Conservation (phyloP, 2,329 filamentous ascomycete genomes). For the Coniochaeta prunicola region DNA sequence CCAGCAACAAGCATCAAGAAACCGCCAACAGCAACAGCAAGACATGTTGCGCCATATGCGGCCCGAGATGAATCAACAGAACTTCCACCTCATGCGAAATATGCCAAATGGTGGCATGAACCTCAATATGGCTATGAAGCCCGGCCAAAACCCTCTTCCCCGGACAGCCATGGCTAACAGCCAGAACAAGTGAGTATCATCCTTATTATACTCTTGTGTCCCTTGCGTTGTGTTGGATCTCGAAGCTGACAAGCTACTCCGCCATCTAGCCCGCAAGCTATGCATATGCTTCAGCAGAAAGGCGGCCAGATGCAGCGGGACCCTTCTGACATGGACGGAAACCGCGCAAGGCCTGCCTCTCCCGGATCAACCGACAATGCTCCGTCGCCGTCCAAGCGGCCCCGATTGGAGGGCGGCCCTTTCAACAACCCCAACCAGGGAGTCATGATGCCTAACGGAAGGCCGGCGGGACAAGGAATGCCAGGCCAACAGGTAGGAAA, state of each 20-base stretch:
- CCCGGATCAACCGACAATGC: slow-evolving; percentile 80
- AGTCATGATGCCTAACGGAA: slow-evolving; percentile 67
- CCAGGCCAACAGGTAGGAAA: slow-evolving; percentile 60
- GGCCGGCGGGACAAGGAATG: slow-evolving; percentile 61
- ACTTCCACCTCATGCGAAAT: slow-evolving; percentile 58
- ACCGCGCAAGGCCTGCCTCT: slow-evolving; percentile 72
- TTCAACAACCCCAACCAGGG: slow-evolving; percentile 64
- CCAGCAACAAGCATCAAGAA: slow-evolving; percentile 50
- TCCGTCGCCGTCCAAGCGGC: slow-evolving; percentile 86
- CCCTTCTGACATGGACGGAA: slow-evolving; percentile 79
- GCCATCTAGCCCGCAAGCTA: slow-evolving; percentile 51
- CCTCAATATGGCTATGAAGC: slow-evolving; percentile 53
- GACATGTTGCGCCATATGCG: slow-evolving; percentile 70
- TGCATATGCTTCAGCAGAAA: slow-evolving; percentile 67
- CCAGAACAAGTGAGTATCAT: slow-evolving; percentile 54
- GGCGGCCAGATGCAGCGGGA: slow-evolving; percentile 74
- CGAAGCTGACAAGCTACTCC: neutral
- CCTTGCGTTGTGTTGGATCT: neutral
- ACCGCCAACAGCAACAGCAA: slow-evolving; percentile 70
- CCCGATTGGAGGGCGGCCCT: slow-evolving; percentile 66
- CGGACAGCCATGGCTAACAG: slow-evolving; percentile 75
- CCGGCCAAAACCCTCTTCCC: slow-evolving; percentile 52
- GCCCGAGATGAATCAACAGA: slow-evolving; percentile 46
- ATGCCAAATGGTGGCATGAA: slow-evolving; percentile 54
- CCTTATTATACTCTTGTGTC: neutral